These are phyloP conservation scores for Saccharomyces jurei DNA, from an alignment of 805 yeast species.

Conservation along the genomic window DNA sequence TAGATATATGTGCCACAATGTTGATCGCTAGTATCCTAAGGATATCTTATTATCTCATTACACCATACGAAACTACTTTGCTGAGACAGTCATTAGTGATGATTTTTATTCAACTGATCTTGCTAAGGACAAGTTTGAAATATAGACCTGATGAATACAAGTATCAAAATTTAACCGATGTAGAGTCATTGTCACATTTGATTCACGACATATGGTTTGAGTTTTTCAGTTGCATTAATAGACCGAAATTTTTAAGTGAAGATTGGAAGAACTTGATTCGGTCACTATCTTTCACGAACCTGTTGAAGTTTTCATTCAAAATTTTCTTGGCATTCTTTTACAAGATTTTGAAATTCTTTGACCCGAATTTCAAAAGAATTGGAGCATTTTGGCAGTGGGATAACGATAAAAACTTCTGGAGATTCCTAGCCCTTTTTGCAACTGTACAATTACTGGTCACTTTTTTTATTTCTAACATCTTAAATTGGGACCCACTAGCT, in stretches of 20 bases:
- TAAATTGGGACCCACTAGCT: constrained; percentile 41
- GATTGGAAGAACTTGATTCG: constrained; percentile 25
- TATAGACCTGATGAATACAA: constrained; percentile 44
- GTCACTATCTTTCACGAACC: constrained; percentile 16
- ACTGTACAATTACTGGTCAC: constrained; percentile 31
- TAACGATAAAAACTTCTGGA: constrained; percentile 50
- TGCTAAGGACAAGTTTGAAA: constrained; percentile 54
- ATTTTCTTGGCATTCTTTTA: constrained; percentile 25
- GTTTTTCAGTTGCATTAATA: constrained; percentile 18
- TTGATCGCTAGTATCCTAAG: constrained; percentile 64
- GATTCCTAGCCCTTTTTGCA: constrained; percentile 45
- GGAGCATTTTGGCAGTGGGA: constrained; percentile 84
- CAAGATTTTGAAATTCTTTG: constrained; percentile 52
- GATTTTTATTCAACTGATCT: constrained; percentile 66
- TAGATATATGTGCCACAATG: constrained; percentile 94
- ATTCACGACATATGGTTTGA: constrained; percentile 29
- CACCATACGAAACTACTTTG: constrained; percentile 74
- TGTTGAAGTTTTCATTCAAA: constrained; percentile 19
- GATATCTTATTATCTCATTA: constrained; percentile 66
- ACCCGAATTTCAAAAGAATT: constrained; percentile 60
- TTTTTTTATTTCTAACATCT: constrained; percentile 24
- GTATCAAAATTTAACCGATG: constrained; percentile 32
- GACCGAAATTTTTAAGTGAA: constrained; percentile 17
- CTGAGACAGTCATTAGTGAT: constrained; percentile 75
- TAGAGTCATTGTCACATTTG: constrained; percentile 26